Conservation (phyloP, 2,329 filamentous ascomycete species). For the Aspergillaceae sp. region DNA sequence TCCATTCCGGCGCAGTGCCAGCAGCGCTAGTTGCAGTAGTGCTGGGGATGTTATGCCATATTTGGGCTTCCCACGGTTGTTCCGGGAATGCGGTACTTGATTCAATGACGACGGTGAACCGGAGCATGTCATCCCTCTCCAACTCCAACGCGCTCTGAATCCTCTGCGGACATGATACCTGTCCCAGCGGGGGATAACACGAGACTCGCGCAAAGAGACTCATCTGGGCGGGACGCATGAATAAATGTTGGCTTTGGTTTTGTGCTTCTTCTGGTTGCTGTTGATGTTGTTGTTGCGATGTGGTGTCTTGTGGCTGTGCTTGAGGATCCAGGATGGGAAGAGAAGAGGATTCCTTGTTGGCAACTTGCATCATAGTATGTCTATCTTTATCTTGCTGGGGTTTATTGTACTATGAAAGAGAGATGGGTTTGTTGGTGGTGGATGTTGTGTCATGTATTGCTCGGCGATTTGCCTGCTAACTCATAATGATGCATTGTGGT, state of each 20-base stretch:
- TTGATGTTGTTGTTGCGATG: neutral
- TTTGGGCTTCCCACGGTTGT: slow-evolving; percentile 59
- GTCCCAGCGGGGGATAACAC: slow-evolving; percentile 64
- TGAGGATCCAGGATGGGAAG: slow-evolving; percentile 13
- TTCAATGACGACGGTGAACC: slow-evolving; percentile 63
- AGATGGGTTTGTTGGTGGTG: too few relatives aligned
- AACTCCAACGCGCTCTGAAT: slow-evolving; percentile 20
- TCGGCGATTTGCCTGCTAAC: too few relatives aligned
- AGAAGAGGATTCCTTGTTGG: slow-evolving; percentile 10
- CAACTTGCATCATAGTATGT: slow-evolving; percentile 6
- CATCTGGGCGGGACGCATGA: slow-evolving; percentile 34
- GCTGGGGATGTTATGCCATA: slow-evolving; percentile 62
- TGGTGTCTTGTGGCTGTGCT: neutral
- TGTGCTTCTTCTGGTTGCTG: neutral
- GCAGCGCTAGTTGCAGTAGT: slow-evolving; percentile 23
- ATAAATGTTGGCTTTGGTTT: slow-evolving; percentile 12
- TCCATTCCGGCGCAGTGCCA: slow-evolving; percentile 38
- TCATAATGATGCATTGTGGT: slow-evolving; percentile 2
- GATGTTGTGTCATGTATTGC: too few relatives aligned
- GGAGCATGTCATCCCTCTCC: slow-evolving; percentile 29
- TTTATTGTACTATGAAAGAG: neutral
- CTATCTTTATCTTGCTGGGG: neutral
- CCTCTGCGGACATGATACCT: slow-evolving; percentile 55
- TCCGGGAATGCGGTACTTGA: slow-evolving; percentile 48
- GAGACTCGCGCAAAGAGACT: slow-evolving; percentile 48